phyloP scores from a whole-genome alignment of 2,329 filamentous ascomycete genomes.

The Penicillium oxalicum region DNA sequence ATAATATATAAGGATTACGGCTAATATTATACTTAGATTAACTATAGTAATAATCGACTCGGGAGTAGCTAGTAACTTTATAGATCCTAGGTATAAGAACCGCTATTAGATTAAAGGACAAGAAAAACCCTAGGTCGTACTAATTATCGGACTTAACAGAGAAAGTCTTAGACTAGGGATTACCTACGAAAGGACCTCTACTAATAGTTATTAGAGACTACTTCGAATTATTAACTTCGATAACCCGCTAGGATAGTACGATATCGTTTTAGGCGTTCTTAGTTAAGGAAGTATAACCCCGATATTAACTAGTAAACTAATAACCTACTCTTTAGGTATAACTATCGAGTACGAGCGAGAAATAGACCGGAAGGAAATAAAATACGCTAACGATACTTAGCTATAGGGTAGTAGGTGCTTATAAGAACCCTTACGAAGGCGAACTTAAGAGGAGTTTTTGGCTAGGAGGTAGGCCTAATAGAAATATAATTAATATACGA shows the following conservation, averaged over 20 bases:
- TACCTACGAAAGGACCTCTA: neutral
- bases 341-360: neutral
- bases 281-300: neutral
- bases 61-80: neutral
- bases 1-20: too few species aligned
- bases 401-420: too few species aligned
- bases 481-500: too few species aligned
- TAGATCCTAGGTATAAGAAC: neutral
- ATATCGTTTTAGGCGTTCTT: neutral
- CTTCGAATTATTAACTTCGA: neutral
- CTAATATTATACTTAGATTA: neutral
- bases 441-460: too few species aligned
- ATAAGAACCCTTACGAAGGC: too few species aligned
- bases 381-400: too few species aligned
- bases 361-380: neutral
- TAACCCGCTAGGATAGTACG: neutral
- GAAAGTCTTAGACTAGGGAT: neutral
- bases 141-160: neutral
- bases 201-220: neutral
- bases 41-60: neutral
- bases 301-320: neutral
- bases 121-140: neutral
- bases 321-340: neutral
- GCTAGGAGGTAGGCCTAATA: too few species aligned
- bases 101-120: neutral